phyloP scores from a whole-genome alignment of 2,329 filamentous ascomycete genomes.

The Monosporascus sp. region DNA sequence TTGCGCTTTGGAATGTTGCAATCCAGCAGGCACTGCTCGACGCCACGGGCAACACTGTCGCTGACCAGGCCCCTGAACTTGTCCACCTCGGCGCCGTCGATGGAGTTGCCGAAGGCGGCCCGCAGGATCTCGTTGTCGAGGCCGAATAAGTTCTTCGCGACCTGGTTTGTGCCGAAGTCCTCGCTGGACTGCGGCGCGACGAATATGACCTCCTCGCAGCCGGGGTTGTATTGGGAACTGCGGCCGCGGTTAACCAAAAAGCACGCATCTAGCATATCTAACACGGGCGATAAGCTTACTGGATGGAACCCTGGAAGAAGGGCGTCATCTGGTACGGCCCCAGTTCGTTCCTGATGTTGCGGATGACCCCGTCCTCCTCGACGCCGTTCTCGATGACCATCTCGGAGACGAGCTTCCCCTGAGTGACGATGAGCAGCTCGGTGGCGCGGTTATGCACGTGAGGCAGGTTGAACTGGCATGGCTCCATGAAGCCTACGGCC shows the following conservation, averaged over 20 bases:
- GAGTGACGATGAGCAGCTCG: slow-evolving; percentile 47
- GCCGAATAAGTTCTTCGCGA: slow-evolving; percentile 24
- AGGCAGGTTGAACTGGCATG: slow-evolving; percentile 53
- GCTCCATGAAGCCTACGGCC: slow-evolving; percentile 45
- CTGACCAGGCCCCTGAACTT: slow-evolving; percentile 39
- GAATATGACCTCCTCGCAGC: slow-evolving; percentile 42
- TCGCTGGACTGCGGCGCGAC: slow-evolving; percentile 32
- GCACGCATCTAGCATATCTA: slow-evolving; percentile 35
- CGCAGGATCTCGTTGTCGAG: slow-evolving; percentile 31
- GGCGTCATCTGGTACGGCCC: slow-evolving; percentile 43
- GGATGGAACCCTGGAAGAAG: slow-evolving; percentile 50
- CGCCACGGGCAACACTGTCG: slow-evolving; percentile 43
- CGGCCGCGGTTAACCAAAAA: not conserved
- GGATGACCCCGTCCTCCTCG: slow-evolving; percentile 29
- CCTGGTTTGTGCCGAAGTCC: slow-evolving; percentile 11
- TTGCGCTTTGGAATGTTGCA: slow-evolving; percentile 30
- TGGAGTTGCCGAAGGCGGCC: slow-evolving; percentile 20
- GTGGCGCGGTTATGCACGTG: slow-evolving; percentile 50
- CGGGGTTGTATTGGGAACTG: slow-evolving; percentile 45
- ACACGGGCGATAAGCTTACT: slow-evolving; percentile 17
- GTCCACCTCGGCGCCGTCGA: slow-evolving; percentile 27
- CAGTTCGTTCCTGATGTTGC: slow-evolving; percentile 32
- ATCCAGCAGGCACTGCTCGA: slow-evolving; percentile 47
- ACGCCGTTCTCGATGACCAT: slow-evolving; percentile 51
- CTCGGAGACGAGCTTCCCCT: slow-evolving; percentile 44